Percentiles rank a stretch among this genome's conserved stretches.
These are phyloP conservation scores for Kuraishia piskuri DNA, from an alignment of 805 yeast species.

Conservation along the genomic window DNA sequence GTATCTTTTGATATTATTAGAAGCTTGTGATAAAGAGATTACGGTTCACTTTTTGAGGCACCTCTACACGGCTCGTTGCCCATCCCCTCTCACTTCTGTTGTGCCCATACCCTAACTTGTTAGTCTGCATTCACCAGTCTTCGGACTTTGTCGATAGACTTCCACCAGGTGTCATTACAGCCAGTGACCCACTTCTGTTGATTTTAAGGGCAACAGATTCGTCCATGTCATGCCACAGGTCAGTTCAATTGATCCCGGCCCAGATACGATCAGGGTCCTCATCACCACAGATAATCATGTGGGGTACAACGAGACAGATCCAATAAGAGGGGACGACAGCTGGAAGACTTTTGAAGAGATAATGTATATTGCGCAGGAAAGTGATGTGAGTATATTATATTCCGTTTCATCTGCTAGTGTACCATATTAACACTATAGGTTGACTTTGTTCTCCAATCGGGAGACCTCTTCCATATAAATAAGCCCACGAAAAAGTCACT, in stretches of 20 bases:
- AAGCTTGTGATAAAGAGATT: too few relatives aligned
- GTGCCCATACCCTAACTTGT: too few relatives aligned
- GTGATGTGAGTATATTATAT: conserved; percentile 35
- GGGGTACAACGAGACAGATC: conserved; percentile 85
- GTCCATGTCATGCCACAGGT: conserved; percentile 27
- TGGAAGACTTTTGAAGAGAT: conserved; percentile 85
- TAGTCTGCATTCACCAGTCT: too few relatives aligned
- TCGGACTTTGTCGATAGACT: too few relatives aligned
- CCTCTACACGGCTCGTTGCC: too few relatives aligned
- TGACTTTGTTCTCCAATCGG: conserved; percentile 87
- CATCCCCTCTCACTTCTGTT: too few relatives aligned
- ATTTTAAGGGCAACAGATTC: not conserved
- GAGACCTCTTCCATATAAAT: conserved; percentile 87
- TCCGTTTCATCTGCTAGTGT: not conserved
- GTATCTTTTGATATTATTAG: too few relatives aligned
- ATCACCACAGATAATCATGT: conserved; percentile 95
- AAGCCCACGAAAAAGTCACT: conserved; percentile 83
- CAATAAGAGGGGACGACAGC: conserved; percentile 83
- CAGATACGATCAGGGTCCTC: conserved; percentile 67
- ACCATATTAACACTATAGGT: conserved; percentile 12
- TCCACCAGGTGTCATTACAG: too few relatives aligned
- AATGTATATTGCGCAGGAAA: conserved; percentile 55
- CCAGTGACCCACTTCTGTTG: too few relatives aligned
- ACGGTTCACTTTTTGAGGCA: too few relatives aligned
- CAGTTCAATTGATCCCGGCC: conserved; percentile 35